phyloP scores from a whole-genome alignment of 1,284 basidiomycete species.

The Paramarasmius palmivorus region DNA sequence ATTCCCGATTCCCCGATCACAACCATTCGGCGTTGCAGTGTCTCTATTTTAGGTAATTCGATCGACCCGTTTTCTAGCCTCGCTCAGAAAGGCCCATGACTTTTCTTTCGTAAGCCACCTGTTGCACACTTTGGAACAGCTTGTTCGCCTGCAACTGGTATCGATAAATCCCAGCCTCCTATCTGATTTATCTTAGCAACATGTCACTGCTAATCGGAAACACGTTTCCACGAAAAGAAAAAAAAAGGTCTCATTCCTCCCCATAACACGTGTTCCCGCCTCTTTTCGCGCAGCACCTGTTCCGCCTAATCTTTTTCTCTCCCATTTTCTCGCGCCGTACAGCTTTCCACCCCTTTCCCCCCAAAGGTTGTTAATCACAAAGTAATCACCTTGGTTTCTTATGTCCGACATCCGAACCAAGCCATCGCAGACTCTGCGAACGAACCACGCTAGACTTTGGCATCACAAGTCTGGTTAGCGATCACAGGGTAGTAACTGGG shows the following conservation, averaged over 20 bases:
- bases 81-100: background rate
- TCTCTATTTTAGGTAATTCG: slow-evolving; percentile 16
- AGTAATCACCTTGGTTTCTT: background rate
- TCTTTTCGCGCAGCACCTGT: background rate
- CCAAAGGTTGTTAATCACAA: no score
- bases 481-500: no score
- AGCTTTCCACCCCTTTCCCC: no score
- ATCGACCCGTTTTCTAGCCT: slow-evolving; percentile 14
- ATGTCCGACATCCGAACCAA: background rate
- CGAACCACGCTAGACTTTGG: background rate
- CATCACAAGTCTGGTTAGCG: no score
- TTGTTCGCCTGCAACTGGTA: background rate
- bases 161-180: slow-evolving; percentile 5
- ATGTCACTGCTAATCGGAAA: background rate
- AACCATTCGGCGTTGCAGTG: slow-evolving; percentile 2
- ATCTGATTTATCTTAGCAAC: slow-evolving; percentile 11
- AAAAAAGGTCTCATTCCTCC: background rate
- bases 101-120: no score
- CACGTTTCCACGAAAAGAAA: background rate
- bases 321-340: no score
- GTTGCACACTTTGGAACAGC: no score
- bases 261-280: background rate
- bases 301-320: no score
- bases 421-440: background rate
- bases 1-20: no score